These are phyloP conservation scores for Globisporangium yorkense DNA, from an alignment of 352 stramenopile species.

Conservation along the genomic window DNA sequence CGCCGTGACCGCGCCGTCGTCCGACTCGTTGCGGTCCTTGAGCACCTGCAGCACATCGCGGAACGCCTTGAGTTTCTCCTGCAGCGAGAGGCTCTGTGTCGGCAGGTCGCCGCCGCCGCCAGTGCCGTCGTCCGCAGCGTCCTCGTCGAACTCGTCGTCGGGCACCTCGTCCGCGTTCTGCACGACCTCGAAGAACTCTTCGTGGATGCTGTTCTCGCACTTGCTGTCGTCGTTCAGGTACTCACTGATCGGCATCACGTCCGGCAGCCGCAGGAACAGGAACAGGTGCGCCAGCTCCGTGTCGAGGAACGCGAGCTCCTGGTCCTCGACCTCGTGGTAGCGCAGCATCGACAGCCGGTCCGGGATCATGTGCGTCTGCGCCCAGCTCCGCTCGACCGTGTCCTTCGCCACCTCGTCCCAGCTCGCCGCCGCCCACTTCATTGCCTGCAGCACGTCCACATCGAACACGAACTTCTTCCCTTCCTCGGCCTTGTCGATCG, in stretches of 20 bases:
- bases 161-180: conserved; percentile 56
- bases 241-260: conserved; percentile 55
- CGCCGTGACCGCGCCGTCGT: conserved; percentile 46
- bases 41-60: conserved; percentile 69
- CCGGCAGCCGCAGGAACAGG: conserved; percentile 49
- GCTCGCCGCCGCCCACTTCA: conserved; percentile 66
- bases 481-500: conserved; percentile 48
- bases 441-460: conserved; percentile 66
- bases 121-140: neutral
- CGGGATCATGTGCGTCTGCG: conserved; percentile 47
- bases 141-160: conserved; percentile 60
- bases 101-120: too few species aligned
- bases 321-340: conserved; percentile 45
- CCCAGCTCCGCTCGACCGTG: conserved; percentile 63
- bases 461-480: conserved; percentile 43
- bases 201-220: conserved; percentile 65
- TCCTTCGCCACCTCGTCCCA: conserved; percentile 73
- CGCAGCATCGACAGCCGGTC: conserved; percentile 33
- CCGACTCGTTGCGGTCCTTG: conserved; percentile 61
- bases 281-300: conserved; percentile 62
- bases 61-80: conserved; percentile 79
- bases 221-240: conserved; percentile 70
- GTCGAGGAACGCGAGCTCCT: conserved; percentile 52
- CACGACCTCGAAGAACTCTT: conserved; percentile 83
- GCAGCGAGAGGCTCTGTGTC: conserved; percentile 38